A percentile compares a stretch with the other conserved stretches of the same genome.
Conservation (phyloP, 805 yeast genomes). For the Saturnispora gosingensis region DNA sequence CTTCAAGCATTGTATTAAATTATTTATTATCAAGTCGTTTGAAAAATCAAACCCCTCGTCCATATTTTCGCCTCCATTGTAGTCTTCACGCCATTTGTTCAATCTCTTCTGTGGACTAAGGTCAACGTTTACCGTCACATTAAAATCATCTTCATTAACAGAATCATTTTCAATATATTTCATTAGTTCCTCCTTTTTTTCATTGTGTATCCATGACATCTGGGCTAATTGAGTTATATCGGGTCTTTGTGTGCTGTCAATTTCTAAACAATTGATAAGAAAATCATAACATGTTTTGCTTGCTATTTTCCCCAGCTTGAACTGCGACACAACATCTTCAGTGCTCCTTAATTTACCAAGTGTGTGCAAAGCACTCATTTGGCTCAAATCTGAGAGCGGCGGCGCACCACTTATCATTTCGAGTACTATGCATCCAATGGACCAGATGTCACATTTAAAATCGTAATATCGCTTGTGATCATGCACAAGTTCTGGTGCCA, state of each 20-base stretch:
- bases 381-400: slow-evolving; percentile 68
- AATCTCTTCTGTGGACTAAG: neutral
- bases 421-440: slow-evolving; percentile 88
- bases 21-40: neutral
- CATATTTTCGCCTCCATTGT: neutral
- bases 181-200: neutral
- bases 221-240: neutral
- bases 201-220: neutral
- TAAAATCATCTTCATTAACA: neutral
- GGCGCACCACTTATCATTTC: slow-evolving; percentile 83
- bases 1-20: neutral
- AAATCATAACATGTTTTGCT: slow-evolving; percentile 30
- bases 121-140: neutral
- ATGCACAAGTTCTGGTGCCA: slow-evolving; percentile 92
- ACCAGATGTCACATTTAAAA: slow-evolving; percentile 86
- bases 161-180: neutral
- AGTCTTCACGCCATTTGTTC: neutral
- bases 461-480: slow-evolving; percentile 48
- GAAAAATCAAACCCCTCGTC: neutral
- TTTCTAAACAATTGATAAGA: slow-evolving; percentile 58
- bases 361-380: slow-evolving; percentile 76
- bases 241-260: slow-evolving; percentile 27
- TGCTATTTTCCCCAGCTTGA: neutral
- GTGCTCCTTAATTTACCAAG: slow-evolving; percentile 70
- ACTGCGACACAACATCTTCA: slow-evolving; percentile 42